Conservation (phyloP, 2,329 filamentous ascomycete genomes). For the Pseudocercospora macadamiae region DNA sequence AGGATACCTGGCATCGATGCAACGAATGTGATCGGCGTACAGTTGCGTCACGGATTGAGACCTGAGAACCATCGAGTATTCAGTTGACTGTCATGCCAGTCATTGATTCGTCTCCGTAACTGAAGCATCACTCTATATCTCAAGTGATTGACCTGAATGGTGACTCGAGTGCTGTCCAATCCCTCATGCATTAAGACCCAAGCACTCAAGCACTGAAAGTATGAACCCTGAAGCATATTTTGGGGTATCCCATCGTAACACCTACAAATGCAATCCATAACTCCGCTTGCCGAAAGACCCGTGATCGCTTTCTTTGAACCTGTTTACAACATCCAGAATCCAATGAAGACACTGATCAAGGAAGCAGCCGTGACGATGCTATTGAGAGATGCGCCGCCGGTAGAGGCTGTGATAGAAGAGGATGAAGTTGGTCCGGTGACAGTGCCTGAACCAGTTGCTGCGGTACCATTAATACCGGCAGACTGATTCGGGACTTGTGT, state of each 20-base stretch:
- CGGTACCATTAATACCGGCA: slow-evolving; percentile 16
- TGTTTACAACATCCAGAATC: slow-evolving; percentile 27
- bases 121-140: not conserved
- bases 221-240: slow-evolving; percentile 6
- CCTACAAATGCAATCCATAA: not conserved
- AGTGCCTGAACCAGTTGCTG: slow-evolving; percentile 9
- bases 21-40: too few relatives aligned
- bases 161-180: not conserved
- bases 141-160: not conserved
- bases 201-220: not conserved
- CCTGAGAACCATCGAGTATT: too few relatives aligned
- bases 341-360: slow-evolving; percentile 30
- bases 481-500: slow-evolving; percentile 19
- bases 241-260: not conserved
- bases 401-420: slow-evolving; percentile 15
- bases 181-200: not conserved
- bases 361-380: slow-evolving; percentile 24
- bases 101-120: not conserved
- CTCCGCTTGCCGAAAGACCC: too few relatives aligned
- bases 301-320: too few relatives aligned
- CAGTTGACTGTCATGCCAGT: not conserved
- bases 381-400: slow-evolving; percentile 22
- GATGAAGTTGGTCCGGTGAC: slow-evolving; percentile 14
- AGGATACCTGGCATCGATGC: too few relatives aligned
- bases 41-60: too few relatives aligned